Evolutionary conservation across 2,329 filamentous ascomycete genomes (phyloP).

Genomic region (Ciborinia camelliae): DNA sequence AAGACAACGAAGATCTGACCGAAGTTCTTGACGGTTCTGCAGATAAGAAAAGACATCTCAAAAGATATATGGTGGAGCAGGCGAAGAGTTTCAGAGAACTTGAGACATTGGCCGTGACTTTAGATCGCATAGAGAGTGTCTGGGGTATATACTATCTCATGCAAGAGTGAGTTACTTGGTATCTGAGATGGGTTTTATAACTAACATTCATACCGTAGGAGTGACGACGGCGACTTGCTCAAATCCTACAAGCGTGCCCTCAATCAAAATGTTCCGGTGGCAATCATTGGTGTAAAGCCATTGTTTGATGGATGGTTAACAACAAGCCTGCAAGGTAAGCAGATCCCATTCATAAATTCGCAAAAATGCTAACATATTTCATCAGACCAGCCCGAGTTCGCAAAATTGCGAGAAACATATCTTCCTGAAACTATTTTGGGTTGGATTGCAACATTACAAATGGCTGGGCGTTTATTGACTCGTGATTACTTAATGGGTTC

Average conservation of each 20-base stretch:
- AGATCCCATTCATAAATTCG: neutral
- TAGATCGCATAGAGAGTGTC: slow-evolving; percentile 67
- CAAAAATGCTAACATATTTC: slow-evolving; percentile 27
- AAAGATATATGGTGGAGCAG: slow-evolving; percentile 45
- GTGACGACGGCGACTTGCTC: slow-evolving; percentile 22
- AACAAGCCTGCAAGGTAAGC: slow-evolving; percentile 30
- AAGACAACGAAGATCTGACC: slow-evolving; percentile 33
- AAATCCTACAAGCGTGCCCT: slow-evolving; percentile 54
- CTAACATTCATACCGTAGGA: neutral
- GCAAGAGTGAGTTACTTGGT: slow-evolving; percentile 26
- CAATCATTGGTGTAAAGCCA: slow-evolving; percentile 56
- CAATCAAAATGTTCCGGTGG: slow-evolving; percentile 50
- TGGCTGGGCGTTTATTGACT: slow-evolving; percentile 69
- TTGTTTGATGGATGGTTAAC: slow-evolving; percentile 64
- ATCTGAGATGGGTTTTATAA: neutral
- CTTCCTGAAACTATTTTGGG: slow-evolving; percentile 82
- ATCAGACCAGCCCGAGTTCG: slow-evolving; percentile 58
- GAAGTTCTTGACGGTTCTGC: slow-evolving; percentile 39
- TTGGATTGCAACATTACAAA: slow-evolving; percentile 77
- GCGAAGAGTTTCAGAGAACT: slow-evolving; percentile 65
- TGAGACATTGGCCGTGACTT: slow-evolving; percentile 60
- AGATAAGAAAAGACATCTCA: slow-evolving; percentile 36
- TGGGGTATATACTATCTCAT: slow-evolving; percentile 34
- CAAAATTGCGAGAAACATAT: slow-evolving; percentile 68
- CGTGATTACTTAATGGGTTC: slow-evolving; percentile 76